Evolutionary conservation across 495 filamentous ascomycete genomes (phyloP).

Genomic region (Penicillium coffeae): DNA sequence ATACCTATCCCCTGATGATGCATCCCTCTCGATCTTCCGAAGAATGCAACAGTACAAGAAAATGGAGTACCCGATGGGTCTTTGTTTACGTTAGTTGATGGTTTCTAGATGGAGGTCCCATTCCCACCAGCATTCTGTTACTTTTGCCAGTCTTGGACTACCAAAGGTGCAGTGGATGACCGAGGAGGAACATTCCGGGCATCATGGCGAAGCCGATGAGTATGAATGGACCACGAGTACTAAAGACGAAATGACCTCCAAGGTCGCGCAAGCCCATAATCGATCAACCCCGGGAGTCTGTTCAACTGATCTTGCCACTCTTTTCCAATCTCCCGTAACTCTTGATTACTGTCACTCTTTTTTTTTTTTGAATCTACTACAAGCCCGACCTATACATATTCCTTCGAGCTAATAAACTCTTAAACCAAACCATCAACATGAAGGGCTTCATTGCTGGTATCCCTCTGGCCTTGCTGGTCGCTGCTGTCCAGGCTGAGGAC

Average conservation of each 20-base stretch:
- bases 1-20: constrained; percentile 16
- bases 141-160: not conserved
- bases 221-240: constrained; percentile 22
- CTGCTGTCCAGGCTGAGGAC: constrained; percentile 31
- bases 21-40: constrained; percentile 3
- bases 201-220: constrained; percentile 4
- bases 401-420: constrained; percentile 5
- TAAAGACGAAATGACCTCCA: constrained; percentile 23
- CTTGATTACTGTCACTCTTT: constrained; percentile 28
- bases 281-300: constrained; percentile 1
- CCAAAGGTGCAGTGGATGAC: not conserved
- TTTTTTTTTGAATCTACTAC: constrained; percentile 21
- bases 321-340: constrained; percentile 15
- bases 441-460: constrained; percentile 40
- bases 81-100: constrained; percentile 11
- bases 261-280: not conserved
- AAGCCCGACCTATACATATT: constrained; percentile 6
- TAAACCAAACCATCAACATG: constrained; percentile 21
- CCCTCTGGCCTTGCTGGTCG: constrained; percentile 38
- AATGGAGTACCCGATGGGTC: not conserved
- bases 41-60: constrained; percentile 21
- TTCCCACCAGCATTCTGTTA: constrained; percentile 26
- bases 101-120: constrained; percentile 10
- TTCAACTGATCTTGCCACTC: constrained; percentile 20
- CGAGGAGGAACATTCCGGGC: constrained; percentile 17